Evolutionary conservation across 352 stramenopile genomes (phyloP).

Genomic region (Phytophthora pini): DNA sequence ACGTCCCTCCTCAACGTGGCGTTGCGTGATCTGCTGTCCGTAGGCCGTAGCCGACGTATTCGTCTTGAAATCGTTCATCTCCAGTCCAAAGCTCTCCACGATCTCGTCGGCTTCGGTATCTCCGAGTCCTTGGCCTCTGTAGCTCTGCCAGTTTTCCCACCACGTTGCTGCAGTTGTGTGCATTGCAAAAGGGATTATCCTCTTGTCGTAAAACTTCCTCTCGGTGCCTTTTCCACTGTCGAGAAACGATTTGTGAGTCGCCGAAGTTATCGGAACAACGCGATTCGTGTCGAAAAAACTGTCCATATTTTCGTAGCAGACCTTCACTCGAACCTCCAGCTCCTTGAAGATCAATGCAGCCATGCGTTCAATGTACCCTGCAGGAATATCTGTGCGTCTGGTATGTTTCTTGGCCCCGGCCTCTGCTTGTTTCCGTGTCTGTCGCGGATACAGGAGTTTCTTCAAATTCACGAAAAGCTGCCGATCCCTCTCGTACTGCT

Average conservation of each 20-base stretch:
- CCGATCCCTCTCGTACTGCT: slow-evolving; percentile 30
- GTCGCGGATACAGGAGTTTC: slow-evolving; percentile 28
- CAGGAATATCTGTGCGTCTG: slow-evolving; percentile 15
- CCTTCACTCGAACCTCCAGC: slow-evolving; percentile 36
- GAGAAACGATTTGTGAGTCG: slow-evolving; percentile 23
- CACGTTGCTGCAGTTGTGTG: slow-evolving; percentile 33
- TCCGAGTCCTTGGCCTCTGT: slow-evolving; percentile 21
- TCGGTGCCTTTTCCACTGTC: slow-evolving; percentile 31
- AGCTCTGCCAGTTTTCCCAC: slow-evolving; percentile 44
- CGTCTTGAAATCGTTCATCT: slow-evolving; percentile 51
- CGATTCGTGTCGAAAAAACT: slow-evolving; percentile 31
- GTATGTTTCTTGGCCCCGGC: slow-evolving; percentile 13
- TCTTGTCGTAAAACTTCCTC: slow-evolving; percentile 41
- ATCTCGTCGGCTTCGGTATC: slow-evolving; percentile 48
- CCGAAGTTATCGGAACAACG: slow-evolving; percentile 7
- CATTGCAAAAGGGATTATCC: slow-evolving; percentile 42
- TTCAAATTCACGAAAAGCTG: slow-evolving; percentile 31
- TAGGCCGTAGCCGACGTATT: slow-evolving; percentile 50
- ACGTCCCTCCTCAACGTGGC: slow-evolving; percentile 54
- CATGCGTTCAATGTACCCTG: slow-evolving; percentile 22
- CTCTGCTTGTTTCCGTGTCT: neutral
- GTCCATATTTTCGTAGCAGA: slow-evolving; percentile 39
- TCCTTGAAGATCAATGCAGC: slow-evolving; percentile 38
- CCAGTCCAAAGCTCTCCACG: slow-evolving; percentile 55
- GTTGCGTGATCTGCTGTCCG: slow-evolving; percentile 55